Evolutionary conservation across 1,284 basidiomycete genomes (phyloP).

Genomic region (Marasmius tenuissimus): DNA sequence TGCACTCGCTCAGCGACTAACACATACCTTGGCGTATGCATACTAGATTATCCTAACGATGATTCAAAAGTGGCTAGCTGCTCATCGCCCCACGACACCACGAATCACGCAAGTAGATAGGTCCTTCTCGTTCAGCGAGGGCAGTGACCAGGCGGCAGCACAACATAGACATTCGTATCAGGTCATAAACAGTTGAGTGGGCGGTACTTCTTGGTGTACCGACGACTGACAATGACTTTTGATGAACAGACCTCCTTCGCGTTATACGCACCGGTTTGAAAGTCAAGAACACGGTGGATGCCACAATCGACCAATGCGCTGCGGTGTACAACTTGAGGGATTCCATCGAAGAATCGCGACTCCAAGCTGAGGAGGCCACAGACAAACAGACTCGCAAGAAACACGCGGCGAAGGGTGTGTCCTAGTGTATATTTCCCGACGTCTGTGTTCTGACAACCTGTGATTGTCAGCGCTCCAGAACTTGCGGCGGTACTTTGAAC

Average conservation of each 20-base stretch:
- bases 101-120: neutral
- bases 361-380: slow-evolving; percentile 73
- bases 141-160: slow-evolving; percentile 25
- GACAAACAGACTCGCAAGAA: slow-evolving; percentile 69
- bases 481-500: slow-evolving; percentile 85
- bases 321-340: slow-evolving; percentile 87
- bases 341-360: slow-evolving; percentile 82
- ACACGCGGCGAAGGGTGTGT: slow-evolving; percentile 70
- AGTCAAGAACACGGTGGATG: slow-evolving; percentile 89
- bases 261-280: slow-evolving; percentile 90
- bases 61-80: slow-evolving; percentile 84
- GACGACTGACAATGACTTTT: neutral
- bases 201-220: neutral
- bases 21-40: neutral
- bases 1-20: neutral
- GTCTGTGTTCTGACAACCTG: neutral
- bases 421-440: neutral
- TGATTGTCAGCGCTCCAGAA: slow-evolving; percentile 66
- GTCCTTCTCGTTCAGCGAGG: slow-evolving; percentile 25
- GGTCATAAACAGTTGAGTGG: slow-evolving; percentile 71
- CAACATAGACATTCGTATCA: slow-evolving; percentile 69
- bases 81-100: slow-evolving; percentile 35
- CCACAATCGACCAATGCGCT: slow-evolving; percentile 87
- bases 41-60: slow-evolving; percentile 81
- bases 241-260: slow-evolving; percentile 73